Evolutionary conservation across 163 green algal genomes (phyloP).

Genomic region (Chlamydomonas reinhardtii): DNA sequence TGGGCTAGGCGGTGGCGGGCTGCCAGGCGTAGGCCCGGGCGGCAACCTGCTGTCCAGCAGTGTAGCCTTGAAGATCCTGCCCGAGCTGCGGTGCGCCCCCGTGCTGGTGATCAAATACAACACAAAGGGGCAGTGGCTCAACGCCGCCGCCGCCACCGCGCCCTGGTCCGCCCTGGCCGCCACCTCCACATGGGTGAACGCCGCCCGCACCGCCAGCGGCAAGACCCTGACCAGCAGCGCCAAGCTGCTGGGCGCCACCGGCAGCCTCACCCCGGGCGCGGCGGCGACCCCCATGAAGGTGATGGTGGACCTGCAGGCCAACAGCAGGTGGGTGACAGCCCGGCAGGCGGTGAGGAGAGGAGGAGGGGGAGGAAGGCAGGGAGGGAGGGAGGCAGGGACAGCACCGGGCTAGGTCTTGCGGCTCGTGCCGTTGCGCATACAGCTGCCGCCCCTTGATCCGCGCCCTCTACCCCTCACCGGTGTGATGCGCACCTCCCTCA

Average conservation of each 20-base stretch:
- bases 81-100: constrained; percentile 28
- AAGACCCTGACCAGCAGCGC: no score
- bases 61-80: constrained; percentile 6
- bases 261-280: not conserved
- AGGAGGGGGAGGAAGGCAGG: not conserved
- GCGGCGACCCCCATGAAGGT: not conserved
- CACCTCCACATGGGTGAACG: not conserved
- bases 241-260: no score
- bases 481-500: not conserved
- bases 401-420: no score
- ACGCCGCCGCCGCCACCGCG: not conserved
- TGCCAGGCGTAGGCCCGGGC: not conserved
- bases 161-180: not conserved
- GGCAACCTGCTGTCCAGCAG: not conserved
- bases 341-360: no score
- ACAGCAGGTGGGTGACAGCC: constrained; percentile 28
- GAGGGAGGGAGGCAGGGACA: not conserved
- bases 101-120: constrained; percentile 47
- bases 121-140: constrained; percentile 24
- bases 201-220: no score
- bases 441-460: no score
- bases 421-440: no score
- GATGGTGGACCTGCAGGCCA: constrained; percentile 52
- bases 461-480: no score
- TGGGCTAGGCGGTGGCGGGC: no score